These are phyloP conservation scores for Salicornia ramosissima DNA, from an alignment of 148 eudicot species.

Conservation along the genomic window DNA sequence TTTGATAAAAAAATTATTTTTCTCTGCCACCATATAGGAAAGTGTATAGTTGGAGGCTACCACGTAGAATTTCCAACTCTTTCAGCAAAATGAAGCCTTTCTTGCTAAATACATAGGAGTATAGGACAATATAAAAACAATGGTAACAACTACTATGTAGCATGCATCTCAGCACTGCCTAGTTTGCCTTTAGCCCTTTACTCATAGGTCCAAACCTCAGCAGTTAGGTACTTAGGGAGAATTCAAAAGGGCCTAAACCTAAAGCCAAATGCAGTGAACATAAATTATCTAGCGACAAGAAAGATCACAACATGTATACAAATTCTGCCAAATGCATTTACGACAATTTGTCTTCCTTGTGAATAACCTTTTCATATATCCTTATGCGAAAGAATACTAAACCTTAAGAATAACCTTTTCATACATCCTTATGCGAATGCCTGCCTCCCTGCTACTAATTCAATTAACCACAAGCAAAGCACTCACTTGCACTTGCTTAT, in stretches of 20 bases:
- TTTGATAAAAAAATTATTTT: no score
- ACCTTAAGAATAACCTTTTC: background rate
- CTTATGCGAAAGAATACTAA: background rate
- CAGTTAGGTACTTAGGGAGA: background rate
- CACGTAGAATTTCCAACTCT: no score
- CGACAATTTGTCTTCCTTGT: background rate
- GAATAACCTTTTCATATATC: no score
- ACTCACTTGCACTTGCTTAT: background rate
- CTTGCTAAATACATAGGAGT: background rate
- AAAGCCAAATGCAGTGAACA: background rate
- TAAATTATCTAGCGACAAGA: background rate
- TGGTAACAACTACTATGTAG: background rate
- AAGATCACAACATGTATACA: background rate
- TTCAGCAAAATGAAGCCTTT: background rate
- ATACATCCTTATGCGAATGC: background rate
- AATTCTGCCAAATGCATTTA: background rate
- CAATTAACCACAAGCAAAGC: background rate
- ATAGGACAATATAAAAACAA: background rate
- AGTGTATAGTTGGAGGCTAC: no score
- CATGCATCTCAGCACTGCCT: background rate
- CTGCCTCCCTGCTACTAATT: background rate
- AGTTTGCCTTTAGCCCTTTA: background rate
- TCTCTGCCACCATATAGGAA: no score
- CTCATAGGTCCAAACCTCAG: background rate
- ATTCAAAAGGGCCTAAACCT: background rate